Evolutionary conservation across 2,329 filamentous ascomycete species (phyloP), one percentile per base, ranked within the genome.

Genomic region (Penicillium brasilianum): DNA sequence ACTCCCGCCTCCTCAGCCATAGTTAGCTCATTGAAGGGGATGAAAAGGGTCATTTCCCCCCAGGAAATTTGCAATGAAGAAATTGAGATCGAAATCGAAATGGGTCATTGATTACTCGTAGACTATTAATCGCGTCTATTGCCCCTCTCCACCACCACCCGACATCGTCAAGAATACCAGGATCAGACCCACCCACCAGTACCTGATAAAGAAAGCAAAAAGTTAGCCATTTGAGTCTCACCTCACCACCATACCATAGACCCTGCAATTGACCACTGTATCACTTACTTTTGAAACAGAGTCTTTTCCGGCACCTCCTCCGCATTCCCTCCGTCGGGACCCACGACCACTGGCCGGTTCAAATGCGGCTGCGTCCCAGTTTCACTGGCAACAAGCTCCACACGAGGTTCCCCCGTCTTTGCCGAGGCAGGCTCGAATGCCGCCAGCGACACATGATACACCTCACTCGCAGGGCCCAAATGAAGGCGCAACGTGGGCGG

Each of bases 171-270:
- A 59, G 59, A 82, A 73, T 13, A 73, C 71, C 36, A 80, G 62
- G 37, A 80, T 74, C 63, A 79, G 71, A 56, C 81, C 72, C 43
- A 80, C 74, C 79, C 80, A 82, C 80, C 80, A 82, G 65, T 82
- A 82, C 62, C 80, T 80, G 51, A 8, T 18, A 22, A 22, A 16
- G 44, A 11, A n/a, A 14, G 46, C 5, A 7, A 56, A 5, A 43
- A 5, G 41, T 49, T 32, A 50, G 53, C 61, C 13, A 44, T n/a
- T n/a, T n/a, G n/a, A n/a, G n/a, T n/a, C n/a, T n/a, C n/a, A n/a
- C n/a, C n/a, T n/a, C n/a, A n/a, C n/a, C n/a, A n/a, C 32, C 22
- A 28, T n/a, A 28, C 16, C 14, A 30, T n/a, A 16, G 30, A 30
- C 14, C 14, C 25, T n/a, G 5, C 8, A 48, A 30, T 30, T 4